Evolutionary conservation across 306 rosid genomes (phyloP).

Genomic region (Acacia acuminata): DNA sequence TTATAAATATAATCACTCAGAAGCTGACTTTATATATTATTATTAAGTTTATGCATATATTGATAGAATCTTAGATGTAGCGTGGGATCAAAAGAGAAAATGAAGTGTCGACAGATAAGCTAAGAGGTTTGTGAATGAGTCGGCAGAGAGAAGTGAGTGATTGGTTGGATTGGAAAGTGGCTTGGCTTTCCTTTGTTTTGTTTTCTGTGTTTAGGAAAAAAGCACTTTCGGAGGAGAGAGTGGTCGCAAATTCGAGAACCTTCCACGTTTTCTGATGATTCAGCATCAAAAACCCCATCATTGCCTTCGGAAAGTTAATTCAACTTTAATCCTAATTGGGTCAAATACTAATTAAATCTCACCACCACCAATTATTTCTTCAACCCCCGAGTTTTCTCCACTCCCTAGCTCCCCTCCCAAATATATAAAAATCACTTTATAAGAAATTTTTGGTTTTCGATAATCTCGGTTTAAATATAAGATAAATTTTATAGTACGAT

Average conservation of each 20-base stretch:
- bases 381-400: not conserved
- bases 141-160: not conserved
- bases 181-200: not conserved
- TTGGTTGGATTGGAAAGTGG: not conserved
- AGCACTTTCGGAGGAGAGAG: not conserved
- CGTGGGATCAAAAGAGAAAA: not conserved
- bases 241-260: constrained; percentile 12
- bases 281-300: constrained; percentile 1
- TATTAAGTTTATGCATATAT: not conserved
- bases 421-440: no score
- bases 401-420: not conserved
- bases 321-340: not conserved
- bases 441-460: no score
- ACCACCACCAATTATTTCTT: not conserved
- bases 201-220: not conserved
- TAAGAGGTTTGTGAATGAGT: not conserved
- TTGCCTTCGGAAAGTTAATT: constrained; percentile 2
- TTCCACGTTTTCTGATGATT: constrained; percentile 12
- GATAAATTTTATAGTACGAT: no score
- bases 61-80: constrained; percentile 28
- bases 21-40: not conserved
- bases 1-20: constrained; percentile 18
- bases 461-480: no score
- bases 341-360: not conserved
- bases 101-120: not conserved